Base-by-base conservation (phyloP, 345 rosid genomes). In the Triadica sebifera region DNA sequence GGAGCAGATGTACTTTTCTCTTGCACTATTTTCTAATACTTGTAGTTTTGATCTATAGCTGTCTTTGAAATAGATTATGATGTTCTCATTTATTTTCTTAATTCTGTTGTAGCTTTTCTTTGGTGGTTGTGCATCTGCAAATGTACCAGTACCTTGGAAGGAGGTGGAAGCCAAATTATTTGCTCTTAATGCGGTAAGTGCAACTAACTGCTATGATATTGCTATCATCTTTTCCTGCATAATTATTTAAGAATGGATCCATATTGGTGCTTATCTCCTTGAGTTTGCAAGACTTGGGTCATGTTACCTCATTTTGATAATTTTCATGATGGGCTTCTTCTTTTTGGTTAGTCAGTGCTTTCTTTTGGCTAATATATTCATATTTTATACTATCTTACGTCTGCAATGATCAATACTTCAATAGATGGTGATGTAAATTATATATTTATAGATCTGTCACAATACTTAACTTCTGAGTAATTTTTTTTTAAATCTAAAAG, bases 91-190 rank as follows among this genome's bases (percentile, higher is more conserved):
- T 74, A 50, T 29, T 75, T 59, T 67, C 79, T 55, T 49, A 51
- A 49, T 58, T 67, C 53, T 47, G 25, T 25, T 86, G 70, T 69
- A 94, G 97, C 81, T 94, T 73, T 84, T 86, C 80, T 91, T 83
- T 70, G 85, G 88, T 73, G 86, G 91, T 76, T 87, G 89, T 87
- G 73, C 81, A 79, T 83, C 89, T 80, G 68, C 86, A 75, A 89
- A 78, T 84, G 78, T 72, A 71, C 74, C 89, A 61, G 84, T 88
- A 75, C 89, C 86, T 71, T 92, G 94, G 95, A 89, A 84, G 77
- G 97, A 90, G 82, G 87, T 94, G 75, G 98, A 94, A 81, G 78
- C 87, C 60, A 90, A 90, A 80, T 81, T 92, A 75, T 94, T 94
- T 78, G 85, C 88, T 74, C 89, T 94, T 70, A 86, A 89, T 86